phyloP scores from a whole-genome alignment of 169 alveolate genomes.

The Theileria luwenshuni region DNA sequence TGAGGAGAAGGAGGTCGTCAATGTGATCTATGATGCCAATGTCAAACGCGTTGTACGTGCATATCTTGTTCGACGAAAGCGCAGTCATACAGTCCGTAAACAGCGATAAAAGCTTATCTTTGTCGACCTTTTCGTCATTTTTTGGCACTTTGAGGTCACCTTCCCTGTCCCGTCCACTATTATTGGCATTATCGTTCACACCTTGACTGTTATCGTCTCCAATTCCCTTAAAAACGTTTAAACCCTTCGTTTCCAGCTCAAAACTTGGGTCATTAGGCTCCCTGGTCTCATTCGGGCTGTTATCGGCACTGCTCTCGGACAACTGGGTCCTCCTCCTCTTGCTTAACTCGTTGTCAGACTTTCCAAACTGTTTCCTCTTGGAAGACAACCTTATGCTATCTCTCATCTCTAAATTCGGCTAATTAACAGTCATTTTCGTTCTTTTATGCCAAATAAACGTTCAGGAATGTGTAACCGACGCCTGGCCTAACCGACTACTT shows the following conservation, averaged over 20 bases:
- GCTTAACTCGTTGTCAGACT: too few relatives aligned
- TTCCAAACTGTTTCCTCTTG: not conserved
- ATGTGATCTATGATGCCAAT: conserved; percentile 81
- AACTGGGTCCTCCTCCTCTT: too few relatives aligned
- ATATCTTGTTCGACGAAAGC: conserved; percentile 79
- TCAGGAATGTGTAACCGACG: too few relatives aligned
- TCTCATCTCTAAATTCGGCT: not conserved
- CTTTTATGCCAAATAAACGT: too few relatives aligned
- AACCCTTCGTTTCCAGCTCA: not conserved
- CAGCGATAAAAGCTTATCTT: conserved; percentile 69
- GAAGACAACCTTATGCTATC: not conserved
- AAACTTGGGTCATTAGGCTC: too few relatives aligned
- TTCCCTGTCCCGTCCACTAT: not conserved
- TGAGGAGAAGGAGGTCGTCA: conserved; percentile 78
- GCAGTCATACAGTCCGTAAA: conserved; percentile 80
- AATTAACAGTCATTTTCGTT: not conserved
- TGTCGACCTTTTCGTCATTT: conserved; percentile 22
- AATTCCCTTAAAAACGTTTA: not conserved
- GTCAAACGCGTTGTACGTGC: conserved; percentile 84
- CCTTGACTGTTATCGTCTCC: too few relatives aligned
- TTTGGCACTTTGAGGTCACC: not conserved
- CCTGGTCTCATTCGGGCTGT: too few relatives aligned
- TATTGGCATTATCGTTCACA: too few relatives aligned
- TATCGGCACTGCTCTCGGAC: too few relatives aligned
- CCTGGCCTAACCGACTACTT: too few relatives aligned